Evolutionary conservation across 352 stramenopile genomes (phyloP), one percentile per base, ranked within the genome.

Genomic region (Phytophthora pinifolia): DNA sequence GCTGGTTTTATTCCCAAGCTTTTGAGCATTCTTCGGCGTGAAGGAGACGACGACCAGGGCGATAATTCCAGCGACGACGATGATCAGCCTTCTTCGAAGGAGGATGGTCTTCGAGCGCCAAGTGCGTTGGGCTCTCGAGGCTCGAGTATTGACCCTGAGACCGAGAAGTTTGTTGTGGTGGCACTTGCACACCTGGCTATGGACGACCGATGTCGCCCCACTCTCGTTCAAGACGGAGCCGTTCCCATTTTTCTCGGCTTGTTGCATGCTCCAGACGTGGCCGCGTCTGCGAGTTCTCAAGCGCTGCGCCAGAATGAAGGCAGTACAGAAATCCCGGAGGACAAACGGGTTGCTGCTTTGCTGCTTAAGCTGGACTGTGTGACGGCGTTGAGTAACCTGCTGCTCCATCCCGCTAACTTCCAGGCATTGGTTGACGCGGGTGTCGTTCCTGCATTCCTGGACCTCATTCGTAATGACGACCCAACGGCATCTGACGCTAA

Each of bases 321-420:
- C 27, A 9, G 9, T 7, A 25, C 27, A 12, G 43, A 65, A n/a
- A 47, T 53, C 7, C 46, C 70, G 14, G 52, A 62, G 15, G 46
- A 66, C 32, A 63, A 68, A 9, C 51, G 67, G 9, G 45, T 38
- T 7, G 46, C 62, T 31, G 31, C 42, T 6, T 68, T 85, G 29
- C 61, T 92, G 42, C 65, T 92, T 10, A 82, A 92, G 45, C 62
- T 91, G 27, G 84, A 94, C 64, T 91, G 82, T 43, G 81, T 92
- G 18, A 89, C 81, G 17, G 74, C 82, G 13, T 61, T 94, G 46
- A 92, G 84, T 57, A 91, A 92, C 34, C 55, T 94, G 6, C 87
- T 94, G 61, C 71, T 92, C 7, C 82, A 92, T 38, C 79, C 83
- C 8, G 80, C 87, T 37, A 92, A 91, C 47, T 92, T 92, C 41